Base-by-base conservation (phyloP, 345 rosid species). In the Dipteronia sinensis region DNA sequence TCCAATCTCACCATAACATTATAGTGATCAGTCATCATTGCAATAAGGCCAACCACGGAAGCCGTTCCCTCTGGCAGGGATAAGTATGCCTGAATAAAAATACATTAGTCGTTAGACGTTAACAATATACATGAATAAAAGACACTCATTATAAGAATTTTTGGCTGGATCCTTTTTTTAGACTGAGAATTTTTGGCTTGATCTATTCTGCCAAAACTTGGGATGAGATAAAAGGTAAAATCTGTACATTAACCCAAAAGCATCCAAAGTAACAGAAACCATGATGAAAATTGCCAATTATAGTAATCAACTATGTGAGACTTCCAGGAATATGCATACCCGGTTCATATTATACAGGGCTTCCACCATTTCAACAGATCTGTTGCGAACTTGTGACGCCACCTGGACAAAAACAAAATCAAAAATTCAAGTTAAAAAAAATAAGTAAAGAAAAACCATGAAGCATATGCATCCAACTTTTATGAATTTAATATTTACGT, bases 1-100 rank as follows among this genome's bases (percentile, higher is more conserved):
- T 66, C 34, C 31, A 75, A 74, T 64, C 93, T 79, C 88, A 97
- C 99, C 96, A 91, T 69, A 80, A 90, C 91, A 82, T 83, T 89
- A 77, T 94, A 97, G 80, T 97, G 98, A 86, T 94, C 99, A 0
- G 94, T 93, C 98, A 97, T 91, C 99, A 94, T 94, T 34, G 99
- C 99, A 83, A 90, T 86, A 55, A 97, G 94, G 82, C 99, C 99
- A 79, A 90, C 88, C 67, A 93, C 96, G 51, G 99, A 94, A 79
- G 98, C 98, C 27, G 85, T 91, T 82, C 98, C 98, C 81, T 94
- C 98, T 1, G 98, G 99, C 62, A 97, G 88, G 70, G 99, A 94
- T 78, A 97, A 81, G 84, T 94, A 97, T 66, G 97, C 98, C 99
- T 97, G 88, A 67, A 74, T 73, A 42, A 82, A 73, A 56, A 42